Evolutionary conservation across 2,329 filamentous ascomycete species (phyloP).

Genomic region (Teratosphaeria zuluensis): DNA sequence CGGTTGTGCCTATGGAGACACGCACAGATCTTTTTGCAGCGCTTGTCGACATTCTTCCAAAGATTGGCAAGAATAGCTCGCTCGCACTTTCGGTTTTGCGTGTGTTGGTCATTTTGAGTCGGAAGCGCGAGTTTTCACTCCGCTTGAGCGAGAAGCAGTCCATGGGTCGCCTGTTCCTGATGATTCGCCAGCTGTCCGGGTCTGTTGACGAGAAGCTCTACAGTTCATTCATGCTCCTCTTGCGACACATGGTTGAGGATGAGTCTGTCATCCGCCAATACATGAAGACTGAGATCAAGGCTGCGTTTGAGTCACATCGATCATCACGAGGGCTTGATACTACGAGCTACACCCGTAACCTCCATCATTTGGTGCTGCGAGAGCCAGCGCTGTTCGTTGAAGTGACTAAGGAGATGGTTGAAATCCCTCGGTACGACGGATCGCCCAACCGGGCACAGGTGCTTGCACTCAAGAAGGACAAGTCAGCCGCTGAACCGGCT

Average conservation of each 20-base stretch:
- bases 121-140: conserved; percentile 64
- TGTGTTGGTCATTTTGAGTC: conserved; percentile 78
- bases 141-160: conserved; percentile 79
- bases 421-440: conserved; percentile 55
- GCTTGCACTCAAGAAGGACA: conserved; percentile 41
- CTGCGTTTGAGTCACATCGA: conserved; percentile 52
- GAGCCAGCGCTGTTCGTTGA: conserved; percentile 80
- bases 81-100: conserved; percentile 75
- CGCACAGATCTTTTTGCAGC: conserved; percentile 63
- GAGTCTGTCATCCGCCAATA: conserved; percentile 82
- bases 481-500: conserved; percentile 19
- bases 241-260: conserved; percentile 91
- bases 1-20: conserved; percentile 54
- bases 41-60: conserved; percentile 74
- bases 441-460: conserved; percentile 42
- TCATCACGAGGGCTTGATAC: conserved; percentile 52
- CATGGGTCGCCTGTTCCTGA: conserved; percentile 80
- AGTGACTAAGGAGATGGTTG: conserved; percentile 74
- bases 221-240: conserved; percentile 68
- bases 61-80: conserved; percentile 76
- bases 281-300: conserved; percentile 79
- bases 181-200: conserved; percentile 85
- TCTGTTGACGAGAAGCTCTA: conserved; percentile 67
- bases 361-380: conserved; percentile 71
- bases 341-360: conserved; percentile 60